Evolutionary conservation across 2,329 filamentous ascomycete genomes (phyloP).

Genomic region (Elsinoe necatrix): DNA sequence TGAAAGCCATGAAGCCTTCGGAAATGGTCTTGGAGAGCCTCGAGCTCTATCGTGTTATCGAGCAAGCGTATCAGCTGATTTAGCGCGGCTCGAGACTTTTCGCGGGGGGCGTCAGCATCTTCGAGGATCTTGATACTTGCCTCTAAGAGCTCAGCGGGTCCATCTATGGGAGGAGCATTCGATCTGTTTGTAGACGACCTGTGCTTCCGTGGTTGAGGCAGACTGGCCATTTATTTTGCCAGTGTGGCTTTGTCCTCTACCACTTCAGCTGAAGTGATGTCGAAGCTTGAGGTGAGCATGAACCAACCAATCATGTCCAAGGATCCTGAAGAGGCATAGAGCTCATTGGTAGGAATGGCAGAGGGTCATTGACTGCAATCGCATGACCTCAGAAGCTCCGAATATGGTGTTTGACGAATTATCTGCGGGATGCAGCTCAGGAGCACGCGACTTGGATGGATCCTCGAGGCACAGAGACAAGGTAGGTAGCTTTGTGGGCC

Average conservation of each 20-base stretch:
- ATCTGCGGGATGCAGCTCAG: not conserved
- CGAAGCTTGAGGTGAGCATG: not conserved
- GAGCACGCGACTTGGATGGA: not conserved
- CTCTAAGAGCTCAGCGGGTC: slow-evolving; percentile 14
- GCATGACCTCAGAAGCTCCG: not conserved
- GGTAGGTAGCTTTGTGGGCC: not conserved
- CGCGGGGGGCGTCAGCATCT: not conserved
- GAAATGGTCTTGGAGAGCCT: slow-evolving; percentile 59
- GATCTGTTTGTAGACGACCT: slow-evolving; percentile 19
- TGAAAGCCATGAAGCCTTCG: slow-evolving; percentile 73
- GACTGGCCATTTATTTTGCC: slow-evolving; percentile 12
- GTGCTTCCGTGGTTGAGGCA: slow-evolving; percentile 15
- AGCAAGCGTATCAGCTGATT: slow-evolving; percentile 16
- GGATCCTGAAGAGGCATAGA: not conserved
- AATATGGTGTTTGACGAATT: not conserved
- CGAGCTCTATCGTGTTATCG: slow-evolving; percentile 14
- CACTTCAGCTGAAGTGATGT: slow-evolving; percentile 1
- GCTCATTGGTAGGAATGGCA: not conserved
- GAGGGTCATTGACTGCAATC: not conserved
- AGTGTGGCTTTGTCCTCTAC: not conserved
- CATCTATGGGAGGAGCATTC: slow-evolving; percentile 15
- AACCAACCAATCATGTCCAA: slow-evolving; percentile 2
- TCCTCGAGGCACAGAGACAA: not conserved
- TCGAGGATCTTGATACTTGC: slow-evolving; percentile 16
- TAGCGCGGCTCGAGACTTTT: slow-evolving; percentile 12